Evolutionary conservation across 768 basidiomycete genomes (phyloP).

Genomic region (Pleurotus pulmonarius): DNA sequence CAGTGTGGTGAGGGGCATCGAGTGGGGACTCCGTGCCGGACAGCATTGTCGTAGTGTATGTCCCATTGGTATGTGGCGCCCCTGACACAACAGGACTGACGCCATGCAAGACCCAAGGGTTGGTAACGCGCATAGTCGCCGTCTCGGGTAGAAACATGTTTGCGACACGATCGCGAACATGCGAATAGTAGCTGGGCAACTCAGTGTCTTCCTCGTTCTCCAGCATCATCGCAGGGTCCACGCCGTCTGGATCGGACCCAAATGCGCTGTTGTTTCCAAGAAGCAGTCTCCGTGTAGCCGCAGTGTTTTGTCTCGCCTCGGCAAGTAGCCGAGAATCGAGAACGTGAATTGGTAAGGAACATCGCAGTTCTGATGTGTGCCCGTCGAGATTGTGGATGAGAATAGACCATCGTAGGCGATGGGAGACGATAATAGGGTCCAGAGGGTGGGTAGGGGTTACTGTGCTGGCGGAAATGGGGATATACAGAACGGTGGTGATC

Average conservation of each 20-base stretch:
- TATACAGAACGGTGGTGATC: slow-evolving; percentile 54
- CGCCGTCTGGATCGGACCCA: slow-evolving; percentile 31
- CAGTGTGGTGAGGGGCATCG: slow-evolving; percentile 21
- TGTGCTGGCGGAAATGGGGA: slow-evolving; percentile 51
- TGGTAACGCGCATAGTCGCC: slow-evolving; percentile 58
- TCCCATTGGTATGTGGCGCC: slow-evolving; percentile 15
- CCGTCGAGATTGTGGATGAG: slow-evolving; percentile 84
- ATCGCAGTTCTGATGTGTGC: slow-evolving; percentile 91
- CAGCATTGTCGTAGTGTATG: slow-evolving; percentile 14
- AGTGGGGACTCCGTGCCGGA: slow-evolving; percentile 38
- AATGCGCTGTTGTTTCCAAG: slow-evolving; percentile 24
- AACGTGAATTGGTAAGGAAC: slow-evolving; percentile 85
- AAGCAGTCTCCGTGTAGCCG: slow-evolving; percentile 73
- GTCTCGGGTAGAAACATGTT: slow-evolving; percentile 68
- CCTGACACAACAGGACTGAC: slow-evolving; percentile 29
- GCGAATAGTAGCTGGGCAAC: slow-evolving; percentile 85
- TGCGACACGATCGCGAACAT: slow-evolving; percentile 87
- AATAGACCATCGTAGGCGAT: slow-evolving; percentile 81
- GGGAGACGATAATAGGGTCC: slow-evolving; percentile 71
- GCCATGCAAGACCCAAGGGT: slow-evolving; percentile 53
- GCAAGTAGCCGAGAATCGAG: slow-evolving; percentile 70
- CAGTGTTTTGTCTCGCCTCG: slow-evolving; percentile 71
- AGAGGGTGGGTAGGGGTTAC: slow-evolving; percentile 69
- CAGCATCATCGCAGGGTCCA: slow-evolving; percentile 37
- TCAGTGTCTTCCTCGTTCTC: slow-evolving; percentile 62